phyloP scores from a whole-genome alignment of 495 filamentous ascomycete species.

The Hypoxylon subgilvum region DNA sequence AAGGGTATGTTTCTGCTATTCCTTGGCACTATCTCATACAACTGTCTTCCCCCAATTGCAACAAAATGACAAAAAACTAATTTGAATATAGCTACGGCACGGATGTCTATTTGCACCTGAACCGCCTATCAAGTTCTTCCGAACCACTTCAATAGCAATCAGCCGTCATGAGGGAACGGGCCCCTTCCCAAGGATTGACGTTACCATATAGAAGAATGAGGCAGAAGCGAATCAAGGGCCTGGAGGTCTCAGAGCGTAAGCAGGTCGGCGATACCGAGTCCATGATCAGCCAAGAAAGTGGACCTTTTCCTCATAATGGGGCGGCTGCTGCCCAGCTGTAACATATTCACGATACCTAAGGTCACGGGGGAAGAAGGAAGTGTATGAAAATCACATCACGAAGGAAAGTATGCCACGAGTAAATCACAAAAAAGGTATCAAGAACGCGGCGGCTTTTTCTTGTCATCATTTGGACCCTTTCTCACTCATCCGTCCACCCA shows the following conservation, averaged over 20 bases:
- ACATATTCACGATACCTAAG: neutral
- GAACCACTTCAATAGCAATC: constrained; percentile 98
- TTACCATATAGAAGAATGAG: constrained; percentile 63
- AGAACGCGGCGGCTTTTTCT: neutral
- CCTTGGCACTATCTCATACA: too few species aligned
- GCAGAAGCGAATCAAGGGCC: constrained; percentile 62
- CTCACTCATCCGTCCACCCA: neutral
- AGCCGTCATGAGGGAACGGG: constrained; percentile 88
- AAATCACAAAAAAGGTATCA: constrained; percentile 8
- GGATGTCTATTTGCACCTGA: constrained; percentile 97
- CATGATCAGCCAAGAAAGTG: constrained; percentile 57
- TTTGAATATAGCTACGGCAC: constrained; percentile 80
- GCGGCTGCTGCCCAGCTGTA: constrained; percentile 29
- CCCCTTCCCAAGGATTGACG: constrained; percentile 85
- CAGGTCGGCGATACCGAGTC: constrained; percentile 86
- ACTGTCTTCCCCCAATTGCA: neutral
- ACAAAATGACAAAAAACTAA: constrained; percentile 1
- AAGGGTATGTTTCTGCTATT: constrained; percentile 76
- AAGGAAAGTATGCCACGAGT: neutral
- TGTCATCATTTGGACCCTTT: neutral
- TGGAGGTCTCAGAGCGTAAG: constrained; percentile 79
- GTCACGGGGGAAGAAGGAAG: neutral
- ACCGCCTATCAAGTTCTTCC: constrained; percentile 90
- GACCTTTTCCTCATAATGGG: constrained; percentile 16
- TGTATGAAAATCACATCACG: neutral